A percentile compares a stretch with the other conserved stretches of the same genome.
phyloP scores from a whole-genome alignment of 2,329 filamentous ascomycete genomes.

The Penicillium sp. region DNA sequence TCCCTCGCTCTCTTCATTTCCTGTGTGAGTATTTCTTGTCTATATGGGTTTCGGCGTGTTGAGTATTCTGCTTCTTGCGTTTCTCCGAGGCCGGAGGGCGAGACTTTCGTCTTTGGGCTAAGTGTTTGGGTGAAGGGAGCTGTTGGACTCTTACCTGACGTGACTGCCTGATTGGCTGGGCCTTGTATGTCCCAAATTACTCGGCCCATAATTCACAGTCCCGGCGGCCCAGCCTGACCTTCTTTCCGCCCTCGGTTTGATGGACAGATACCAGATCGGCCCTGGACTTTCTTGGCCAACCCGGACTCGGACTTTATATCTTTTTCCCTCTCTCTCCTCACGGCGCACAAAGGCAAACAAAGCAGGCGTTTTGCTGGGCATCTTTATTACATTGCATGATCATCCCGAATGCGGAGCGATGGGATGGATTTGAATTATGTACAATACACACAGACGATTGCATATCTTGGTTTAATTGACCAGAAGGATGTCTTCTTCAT shows the following conservation, averaged over 20 bases:
- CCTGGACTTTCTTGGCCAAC: not conserved
- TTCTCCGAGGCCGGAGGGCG: slow-evolving; percentile 3
- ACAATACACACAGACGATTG: slow-evolving; percentile 22
- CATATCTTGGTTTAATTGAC: slow-evolving; percentile 14
- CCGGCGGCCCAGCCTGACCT: not conserved
- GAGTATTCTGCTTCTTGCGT: slow-evolving; percentile 15
- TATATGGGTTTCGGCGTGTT: slow-evolving; percentile 19
- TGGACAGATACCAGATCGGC: not conserved
- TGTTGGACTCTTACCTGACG: not conserved
- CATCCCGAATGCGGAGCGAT: slow-evolving; percentile 12
- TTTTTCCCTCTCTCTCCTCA: slow-evolving; percentile 21
- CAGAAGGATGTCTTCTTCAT: slow-evolving; percentile 5
- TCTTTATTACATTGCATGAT: slow-evolving; percentile 20
- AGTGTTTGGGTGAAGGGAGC: not conserved
- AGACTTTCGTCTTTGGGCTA: not conserved
- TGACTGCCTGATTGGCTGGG: not conserved
- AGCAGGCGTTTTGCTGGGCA: slow-evolving; percentile 24
- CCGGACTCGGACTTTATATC: slow-evolving; percentile 1
- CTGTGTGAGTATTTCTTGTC: slow-evolving; percentile 19
- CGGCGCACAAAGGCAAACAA: slow-evolving; percentile 19
- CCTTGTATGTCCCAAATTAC: not conserved
- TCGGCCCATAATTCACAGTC: too few relatives aligned
- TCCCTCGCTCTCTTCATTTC: slow-evolving; percentile 5
- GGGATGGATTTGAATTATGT: slow-evolving; percentile 21
- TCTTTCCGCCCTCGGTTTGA: not conserved